phyloP scores from a whole-genome alignment of 2,329 filamentous ascomycete species.

The Albifimbria verrucaria region DNA sequence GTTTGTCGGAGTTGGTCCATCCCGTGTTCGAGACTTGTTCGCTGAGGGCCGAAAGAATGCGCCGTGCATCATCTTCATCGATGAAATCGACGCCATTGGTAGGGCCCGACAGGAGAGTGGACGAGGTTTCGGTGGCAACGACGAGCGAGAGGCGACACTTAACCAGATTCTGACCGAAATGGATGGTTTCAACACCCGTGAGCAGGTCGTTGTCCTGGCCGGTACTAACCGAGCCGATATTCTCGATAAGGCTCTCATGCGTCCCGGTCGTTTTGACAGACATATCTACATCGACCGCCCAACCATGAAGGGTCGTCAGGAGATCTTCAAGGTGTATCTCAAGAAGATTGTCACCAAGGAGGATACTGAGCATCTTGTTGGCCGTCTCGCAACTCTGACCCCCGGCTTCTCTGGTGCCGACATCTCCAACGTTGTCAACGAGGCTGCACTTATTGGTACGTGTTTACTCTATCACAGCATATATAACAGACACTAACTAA shows the following conservation, averaged over 20 bases:
- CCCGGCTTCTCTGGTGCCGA: constrained; percentile 97
- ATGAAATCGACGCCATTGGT: constrained; percentile 98
- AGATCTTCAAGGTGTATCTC: constrained; percentile 94
- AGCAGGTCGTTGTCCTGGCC: constrained; percentile 94
- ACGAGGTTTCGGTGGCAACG: constrained; percentile 75
- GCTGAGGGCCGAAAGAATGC: constrained; percentile 92
- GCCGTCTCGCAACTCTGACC: constrained; percentile 85
- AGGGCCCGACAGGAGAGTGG: constrained; percentile 81
- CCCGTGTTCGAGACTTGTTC: constrained; percentile 91
- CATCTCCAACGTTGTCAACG: constrained; percentile 97
- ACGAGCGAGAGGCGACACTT: constrained; percentile 93
- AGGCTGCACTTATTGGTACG: constrained; percentile 92
- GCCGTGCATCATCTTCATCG: constrained; percentile 98
- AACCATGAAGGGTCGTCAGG: constrained; percentile 93
- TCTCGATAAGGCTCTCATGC: constrained; percentile 92
- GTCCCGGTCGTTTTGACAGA: constrained; percentile 93
- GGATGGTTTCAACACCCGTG: constrained; percentile 97
- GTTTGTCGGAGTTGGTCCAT: constrained; percentile 98
- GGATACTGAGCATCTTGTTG: constrained; percentile 82
- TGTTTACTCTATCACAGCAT: constrained; percentile 8
- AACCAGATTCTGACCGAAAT: constrained; percentile 99
- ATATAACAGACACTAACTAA: constrained; percentile 12
- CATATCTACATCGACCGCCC: constrained; percentile 94
- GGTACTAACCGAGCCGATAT: constrained; percentile 96
- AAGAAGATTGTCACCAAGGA: constrained; percentile 93